These are phyloP conservation scores for Limnanthes douglasii DNA, from an alignment of 345 rosid genomes.

Conservation along the genomic window DNA sequence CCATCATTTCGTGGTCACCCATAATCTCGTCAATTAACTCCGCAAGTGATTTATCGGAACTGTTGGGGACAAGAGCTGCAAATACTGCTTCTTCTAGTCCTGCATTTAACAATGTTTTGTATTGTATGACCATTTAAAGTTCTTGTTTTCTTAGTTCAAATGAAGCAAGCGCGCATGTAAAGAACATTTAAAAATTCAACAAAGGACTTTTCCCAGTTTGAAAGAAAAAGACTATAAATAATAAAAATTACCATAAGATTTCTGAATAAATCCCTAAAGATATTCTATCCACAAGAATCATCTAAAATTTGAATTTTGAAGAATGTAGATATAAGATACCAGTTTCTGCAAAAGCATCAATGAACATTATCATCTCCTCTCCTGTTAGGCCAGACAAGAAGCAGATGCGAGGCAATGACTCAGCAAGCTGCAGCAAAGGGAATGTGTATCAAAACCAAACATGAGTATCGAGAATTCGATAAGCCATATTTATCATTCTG, in stretches of 20 bases:
- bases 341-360: slow-evolving; percentile 67
- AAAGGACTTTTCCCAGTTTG: no score
- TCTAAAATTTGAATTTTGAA: not conserved
- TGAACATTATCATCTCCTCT: slow-evolving; percentile 95
- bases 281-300: not conserved
- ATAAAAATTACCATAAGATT: slow-evolving; percentile 3
- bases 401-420: slow-evolving; percentile 66
- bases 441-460: slow-evolving; percentile 4
- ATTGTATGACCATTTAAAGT: no score
- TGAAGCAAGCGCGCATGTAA: no score
- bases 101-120: slow-evolving; percentile 22
- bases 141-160: no score
- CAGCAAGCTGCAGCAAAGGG: slow-evolving; percentile 25
- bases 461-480: not conserved
- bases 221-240: no score
- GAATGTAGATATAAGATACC: no score
- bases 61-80: slow-evolving; percentile 83
- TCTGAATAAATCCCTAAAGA: not conserved
- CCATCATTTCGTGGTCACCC: slow-evolving; percentile 91
- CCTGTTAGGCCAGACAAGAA: slow-evolving; percentile 78
- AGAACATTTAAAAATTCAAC: no score
- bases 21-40: slow-evolving; percentile 71
- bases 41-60: slow-evolving; percentile 50
- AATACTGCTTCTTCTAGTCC: slow-evolving; percentile 62
- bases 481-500: no score